Base-by-base conservation (phyloP, 2,329 filamentous ascomycete genomes). In the Cadophora malorum region DNA sequence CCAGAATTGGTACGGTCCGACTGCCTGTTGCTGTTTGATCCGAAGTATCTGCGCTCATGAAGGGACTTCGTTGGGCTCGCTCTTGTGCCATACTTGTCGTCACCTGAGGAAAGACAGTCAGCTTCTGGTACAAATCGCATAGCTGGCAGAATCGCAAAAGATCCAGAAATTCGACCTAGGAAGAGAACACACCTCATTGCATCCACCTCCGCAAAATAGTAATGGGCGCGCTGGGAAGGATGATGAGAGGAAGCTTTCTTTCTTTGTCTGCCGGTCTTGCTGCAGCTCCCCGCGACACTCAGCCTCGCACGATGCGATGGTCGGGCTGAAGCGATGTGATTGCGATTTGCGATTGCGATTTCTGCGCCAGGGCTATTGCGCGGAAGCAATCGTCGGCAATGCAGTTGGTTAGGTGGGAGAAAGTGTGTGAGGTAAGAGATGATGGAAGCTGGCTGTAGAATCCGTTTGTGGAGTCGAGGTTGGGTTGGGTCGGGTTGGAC, bases 1-100 rank as follows among this genome's bases (percentile, higher is more conserved):
- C 83, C 69, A 88, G 80, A 72, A 89, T 86, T 64, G 87, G 86
- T 59, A 90, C 80, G 56, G 87, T 86, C 72, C 74, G 74, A 65
- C 71, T 66, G 8, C 70, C 67, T 38, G 68, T 70, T 71, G 74
- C 67, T 38, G 68, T 70, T 71, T 75, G 75, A 60, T 49, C 68
- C 63, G 67, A 66, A 65, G 73, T 66, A 65, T 73, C 70, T 65
- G 69, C 70, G 69, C 63, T 75, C 68, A 72, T 64, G 68, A 75
- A 75, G 31, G 72, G 70, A 68, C 69, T 71, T 69, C 71, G 73
- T 67, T 73, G 75, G 68, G 73, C 70, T 73, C 73, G 70, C 71
- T 76, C 75, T 62, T 75, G 73, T 69, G 69, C 74, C 76, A 78
- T 78, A 38, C 62, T 70, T 70, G 67, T 75, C 69, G 67, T 75